phyloP scores from a whole-genome alignment of 441 rosid genomes.

The Arabidopsis lyrata region DNA sequence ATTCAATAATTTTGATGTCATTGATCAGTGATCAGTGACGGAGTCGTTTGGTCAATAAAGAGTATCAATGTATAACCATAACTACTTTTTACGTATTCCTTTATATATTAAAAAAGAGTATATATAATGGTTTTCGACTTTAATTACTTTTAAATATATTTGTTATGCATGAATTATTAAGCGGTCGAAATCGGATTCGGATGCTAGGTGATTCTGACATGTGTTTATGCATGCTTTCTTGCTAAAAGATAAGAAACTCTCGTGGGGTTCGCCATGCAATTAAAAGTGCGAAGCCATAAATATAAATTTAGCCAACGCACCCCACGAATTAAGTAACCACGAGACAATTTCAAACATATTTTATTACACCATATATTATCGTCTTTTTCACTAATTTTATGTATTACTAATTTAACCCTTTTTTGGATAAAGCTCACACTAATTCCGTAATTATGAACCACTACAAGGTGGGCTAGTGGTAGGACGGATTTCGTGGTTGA shows the following conservation, averaged over 20 bases:
- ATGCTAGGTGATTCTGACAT: constrained; percentile 20
- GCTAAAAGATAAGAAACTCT: constrained; percentile 28
- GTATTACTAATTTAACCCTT: background rate
- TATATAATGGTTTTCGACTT: constrained; percentile 3
- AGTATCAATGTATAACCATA: constrained; percentile 2
- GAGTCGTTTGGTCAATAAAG: constrained; percentile 32
- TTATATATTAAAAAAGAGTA: background rate
- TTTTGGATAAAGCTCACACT: background rate
- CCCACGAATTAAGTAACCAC: background rate
- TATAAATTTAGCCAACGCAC: constrained; percentile 16
- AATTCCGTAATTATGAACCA: background rate
- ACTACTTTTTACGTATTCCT: constrained; percentile 18
- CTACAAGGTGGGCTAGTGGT: no score
- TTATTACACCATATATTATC: background rate
- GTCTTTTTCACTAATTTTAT: background rate
- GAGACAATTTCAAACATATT: background rate
- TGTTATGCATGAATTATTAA: background rate
- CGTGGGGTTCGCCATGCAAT: constrained; percentile 33
- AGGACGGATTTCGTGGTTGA: no score
- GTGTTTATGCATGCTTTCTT: constrained; percentile 17
- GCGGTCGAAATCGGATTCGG: background rate
- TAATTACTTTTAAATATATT: background rate
- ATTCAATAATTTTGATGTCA: background rate
- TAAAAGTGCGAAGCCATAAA: constrained; percentile 14
- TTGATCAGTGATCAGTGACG: background rate